Conservation (phyloP, 441 rosid species). For the Pelargonium fulgidum region DNA sequence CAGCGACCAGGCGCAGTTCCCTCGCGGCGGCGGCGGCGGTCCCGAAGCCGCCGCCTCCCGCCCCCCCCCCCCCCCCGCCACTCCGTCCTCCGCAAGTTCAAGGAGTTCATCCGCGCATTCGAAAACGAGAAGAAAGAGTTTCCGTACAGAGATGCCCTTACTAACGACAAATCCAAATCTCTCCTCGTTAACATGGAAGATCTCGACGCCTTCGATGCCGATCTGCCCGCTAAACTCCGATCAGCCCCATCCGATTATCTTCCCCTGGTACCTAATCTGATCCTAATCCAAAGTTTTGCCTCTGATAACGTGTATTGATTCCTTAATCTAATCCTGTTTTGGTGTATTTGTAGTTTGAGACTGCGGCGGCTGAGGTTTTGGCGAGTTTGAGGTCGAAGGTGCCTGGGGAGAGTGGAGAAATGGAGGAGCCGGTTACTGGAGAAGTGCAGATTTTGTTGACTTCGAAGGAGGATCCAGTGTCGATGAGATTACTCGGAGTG, state of each 20-base stretch:
- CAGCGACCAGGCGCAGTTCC: constrained; percentile 88
- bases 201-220: constrained; percentile 70
- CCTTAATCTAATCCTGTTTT: background rate
- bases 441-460: constrained; percentile 79
- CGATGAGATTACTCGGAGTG: constrained; percentile 82
- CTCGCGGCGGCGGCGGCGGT: constrained; percentile 42
- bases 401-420: constrained; percentile 70
- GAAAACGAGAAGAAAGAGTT: constrained; percentile 60
- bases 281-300: background rate
- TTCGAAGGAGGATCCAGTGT: constrained; percentile 74
- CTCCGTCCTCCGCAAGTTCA: constrained; percentile 62
- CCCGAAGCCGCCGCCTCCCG: constrained; percentile 34
- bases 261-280: constrained; percentile 43
- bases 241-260: constrained; percentile 72
- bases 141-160: constrained; percentile 78
- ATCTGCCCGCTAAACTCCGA: constrained; percentile 71
- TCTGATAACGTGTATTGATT: background rate
- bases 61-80: no score
- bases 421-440: constrained; percentile 58
- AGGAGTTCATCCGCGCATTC: constrained; percentile 76
- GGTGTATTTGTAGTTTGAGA: constrained; percentile 52
- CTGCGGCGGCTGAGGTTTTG: constrained; percentile 82
- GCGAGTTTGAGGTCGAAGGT: constrained; percentile 70
- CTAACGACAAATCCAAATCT: constrained; percentile 47
- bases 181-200: constrained; percentile 71